Evolutionary conservation across 2,329 filamentous ascomycete genomes (phyloP).

Genomic region (Colletotrichum orchidophilum): DNA sequence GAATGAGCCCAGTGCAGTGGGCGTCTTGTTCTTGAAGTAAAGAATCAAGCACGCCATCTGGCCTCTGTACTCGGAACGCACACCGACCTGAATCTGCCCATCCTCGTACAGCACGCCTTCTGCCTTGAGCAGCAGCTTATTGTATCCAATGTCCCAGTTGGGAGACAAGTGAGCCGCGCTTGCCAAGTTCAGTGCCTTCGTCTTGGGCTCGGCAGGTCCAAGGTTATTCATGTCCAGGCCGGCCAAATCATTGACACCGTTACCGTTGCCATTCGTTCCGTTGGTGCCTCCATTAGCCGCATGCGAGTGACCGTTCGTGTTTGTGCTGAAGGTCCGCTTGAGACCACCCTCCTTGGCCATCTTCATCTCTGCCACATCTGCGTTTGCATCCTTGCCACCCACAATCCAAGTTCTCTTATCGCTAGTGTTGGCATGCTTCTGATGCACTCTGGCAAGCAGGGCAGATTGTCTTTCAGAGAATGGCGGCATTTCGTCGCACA

Average conservation of each 20-base stretch:
- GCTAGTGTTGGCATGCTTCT: slow-evolving; percentile 91
- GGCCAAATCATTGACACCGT: slow-evolving; percentile 72
- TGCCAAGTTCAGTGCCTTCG: slow-evolving; percentile 83
- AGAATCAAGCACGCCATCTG: slow-evolving; percentile 95
- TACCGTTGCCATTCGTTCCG: slow-evolving; percentile 60
- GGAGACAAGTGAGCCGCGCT: slow-evolving; percentile 93
- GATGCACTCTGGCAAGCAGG: slow-evolving; percentile 88
- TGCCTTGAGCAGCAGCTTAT: slow-evolving; percentile 78
- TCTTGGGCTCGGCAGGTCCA: slow-evolving; percentile 64
- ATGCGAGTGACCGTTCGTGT: slow-evolving; percentile 57
- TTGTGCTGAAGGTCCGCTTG: slow-evolving; percentile 83
- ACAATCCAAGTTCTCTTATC: slow-evolving; percentile 98
- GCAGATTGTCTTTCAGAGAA: slow-evolving; percentile 96
- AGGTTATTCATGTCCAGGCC: slow-evolving; percentile 82
- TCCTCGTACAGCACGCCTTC: slow-evolving; percentile 97
- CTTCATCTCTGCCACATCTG: slow-evolving; percentile 80
- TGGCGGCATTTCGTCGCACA: slow-evolving; percentile 98
- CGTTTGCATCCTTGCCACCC: slow-evolving; percentile 94
- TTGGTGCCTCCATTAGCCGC: slow-evolving; percentile 55
- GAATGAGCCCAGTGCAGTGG: slow-evolving; percentile 85
- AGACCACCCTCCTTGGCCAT: slow-evolving; percentile 84
- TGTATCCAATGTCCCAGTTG: slow-evolving; percentile 92
- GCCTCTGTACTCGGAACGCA: slow-evolving; percentile 94
- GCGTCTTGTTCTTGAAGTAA: slow-evolving; percentile 95
- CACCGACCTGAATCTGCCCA: slow-evolving; percentile 88